Base-by-base conservation (phyloP, 257 asterid genomes). In the Nicotiana benthamiana region DNA sequence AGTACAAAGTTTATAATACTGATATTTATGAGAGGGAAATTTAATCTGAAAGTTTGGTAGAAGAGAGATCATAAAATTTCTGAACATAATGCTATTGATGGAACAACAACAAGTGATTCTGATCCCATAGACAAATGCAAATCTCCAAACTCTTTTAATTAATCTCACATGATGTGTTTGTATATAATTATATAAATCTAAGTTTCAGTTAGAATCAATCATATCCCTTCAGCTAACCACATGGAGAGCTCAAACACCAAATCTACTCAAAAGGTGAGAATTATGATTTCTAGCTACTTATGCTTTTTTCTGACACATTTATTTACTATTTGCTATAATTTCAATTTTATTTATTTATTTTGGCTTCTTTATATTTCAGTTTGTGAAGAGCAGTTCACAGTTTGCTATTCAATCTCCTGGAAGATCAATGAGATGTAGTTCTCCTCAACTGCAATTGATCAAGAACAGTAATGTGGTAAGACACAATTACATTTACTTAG, bases 21-120 rank as follows among this genome's bases (percentile, higher is more conserved):
- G 24, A 53, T 4, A 59, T n/a, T n/a, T 2, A 62, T 88, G 92
- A 88, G 90, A 88, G 89, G 86, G 92, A 90, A 68, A 63, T 85
- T 80, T 81, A 75, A 88, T 86, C 93, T 80, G 90, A 87, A 86
- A 36, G 90, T 90, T 90, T 88, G 93, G 93, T 88, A 81, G 65
- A 79, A 72, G 51, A 79, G 79, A 84, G 85, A 84, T 79, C 72
- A 80, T 27, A 65, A 82, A 40, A 59, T 24, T 75, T 22, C 36
- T 79, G 26, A 84, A 56, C 81, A 9, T 40, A 10, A 59, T 59
- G 85, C 48, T 82, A 81, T 81, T 84, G 92, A 88, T 88, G 36
- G 89, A 84, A 86, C 91, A 88, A 90, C 93, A 84, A 64, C 83
- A 83, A 84, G 78, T 85, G 85, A 85, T 80, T 72, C 82, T 79